Percentiles rank a stretch among this genome's conserved stretches.
phyloP scores from a whole-genome alignment of 192 early-diverging fungal species.

The Phlyctochytrium bullatum region DNA sequence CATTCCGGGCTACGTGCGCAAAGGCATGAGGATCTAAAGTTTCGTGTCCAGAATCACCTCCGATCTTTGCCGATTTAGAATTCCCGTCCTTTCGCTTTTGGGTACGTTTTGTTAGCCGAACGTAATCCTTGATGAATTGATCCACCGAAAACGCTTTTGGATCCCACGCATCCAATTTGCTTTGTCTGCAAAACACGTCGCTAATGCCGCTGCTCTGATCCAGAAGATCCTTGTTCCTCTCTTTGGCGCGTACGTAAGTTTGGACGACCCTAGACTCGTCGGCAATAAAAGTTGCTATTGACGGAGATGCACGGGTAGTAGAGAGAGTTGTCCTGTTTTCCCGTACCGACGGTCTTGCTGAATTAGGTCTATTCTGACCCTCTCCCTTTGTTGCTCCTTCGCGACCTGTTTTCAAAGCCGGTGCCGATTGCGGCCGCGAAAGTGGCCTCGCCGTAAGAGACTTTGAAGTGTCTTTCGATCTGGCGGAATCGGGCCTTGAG shows the following conservation, averaged over 20 bases:
- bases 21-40: no score
- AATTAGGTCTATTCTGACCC: no score
- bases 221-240: neutral
- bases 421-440: constrained; percentile 2
- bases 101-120: neutral
- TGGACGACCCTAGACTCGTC: constrained; percentile 1
- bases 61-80: neutral
- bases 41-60: no score
- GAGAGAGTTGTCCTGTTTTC: neutral
- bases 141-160: constrained; percentile 2
- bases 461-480: neutral
- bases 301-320: neutral
- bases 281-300: neutral
- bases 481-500: neutral
- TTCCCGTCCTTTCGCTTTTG: no score
- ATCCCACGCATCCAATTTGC: constrained; percentile 2
- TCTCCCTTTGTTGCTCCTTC: neutral
- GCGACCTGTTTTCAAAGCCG: neutral
- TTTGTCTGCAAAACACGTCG: neutral
- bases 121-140: constrained; percentile 4
- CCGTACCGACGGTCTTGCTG: neutral
- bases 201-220: neutral
- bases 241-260: neutral
- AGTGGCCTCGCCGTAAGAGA: neutral
- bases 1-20: no score